A percentile compares a stretch with the other conserved stretches of the same genome.
These are phyloP conservation scores for Ligustrum vulgare DNA, from an alignment of 257 asterid species.

Conservation along the genomic window DNA sequence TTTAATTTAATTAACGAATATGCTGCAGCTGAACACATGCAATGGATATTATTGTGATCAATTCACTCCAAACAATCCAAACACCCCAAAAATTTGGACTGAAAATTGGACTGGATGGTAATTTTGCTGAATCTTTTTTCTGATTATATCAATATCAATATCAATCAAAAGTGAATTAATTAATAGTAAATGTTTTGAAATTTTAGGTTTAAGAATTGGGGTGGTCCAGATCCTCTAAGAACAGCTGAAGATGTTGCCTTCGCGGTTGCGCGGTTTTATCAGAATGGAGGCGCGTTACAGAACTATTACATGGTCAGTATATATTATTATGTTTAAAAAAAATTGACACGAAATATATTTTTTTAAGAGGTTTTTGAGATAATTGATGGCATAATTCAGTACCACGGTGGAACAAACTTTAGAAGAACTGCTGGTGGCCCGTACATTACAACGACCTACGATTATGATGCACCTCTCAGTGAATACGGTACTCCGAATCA, in stretches of 20 bases:
- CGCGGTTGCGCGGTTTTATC: conserved; percentile 72
- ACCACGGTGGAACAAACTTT: conserved; percentile 85
- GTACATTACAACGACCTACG: conserved; percentile 69
- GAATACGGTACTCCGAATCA: conserved; percentile 70
- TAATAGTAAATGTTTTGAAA: neutral
- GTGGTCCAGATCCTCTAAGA: conserved; percentile 58
- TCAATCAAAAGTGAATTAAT: neutral
- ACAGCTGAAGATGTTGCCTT: conserved; percentile 73
- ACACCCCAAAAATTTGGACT: conserved; percentile 85
- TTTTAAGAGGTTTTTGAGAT: neutral
- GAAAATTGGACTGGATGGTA: conserved; percentile 95
- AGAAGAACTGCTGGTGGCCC: conserved; percentile 87
- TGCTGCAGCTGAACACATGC: conserved; percentile 62
- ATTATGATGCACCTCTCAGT: conserved; percentile 73
- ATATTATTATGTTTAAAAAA: neutral
- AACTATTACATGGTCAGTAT: conserved; percentile 81
- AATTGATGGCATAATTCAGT: conserved; percentile 26
- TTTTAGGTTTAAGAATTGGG: conserved; percentile 77
- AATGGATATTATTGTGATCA: conserved; percentile 76
- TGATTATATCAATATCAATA: neutral
- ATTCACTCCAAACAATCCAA: conserved; percentile 55
- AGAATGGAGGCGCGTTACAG: conserved; percentile 67
- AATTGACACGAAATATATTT: neutral
- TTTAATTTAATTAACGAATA: neutral
- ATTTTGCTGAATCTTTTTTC: conserved; percentile 1